Evolutionary conservation across 805 yeast species (phyloP), one percentile per base, ranked within the genome.

Genomic region (Nakazawaea ernobii): DNA sequence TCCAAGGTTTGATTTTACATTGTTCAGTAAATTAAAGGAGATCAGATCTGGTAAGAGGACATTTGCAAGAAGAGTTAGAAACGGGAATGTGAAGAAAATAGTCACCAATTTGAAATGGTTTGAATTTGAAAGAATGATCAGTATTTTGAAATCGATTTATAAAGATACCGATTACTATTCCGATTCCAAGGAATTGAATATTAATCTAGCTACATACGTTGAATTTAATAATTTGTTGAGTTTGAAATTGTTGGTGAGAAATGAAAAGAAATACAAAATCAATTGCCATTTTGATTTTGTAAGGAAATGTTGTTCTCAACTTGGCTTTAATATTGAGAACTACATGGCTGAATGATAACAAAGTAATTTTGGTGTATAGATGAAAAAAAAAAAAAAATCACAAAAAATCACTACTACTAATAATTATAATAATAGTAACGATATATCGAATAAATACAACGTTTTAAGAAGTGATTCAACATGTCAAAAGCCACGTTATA

Each of bases 211-310:
- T 53, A 63, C 77, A n/a, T 69, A 73, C 49, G 71, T 71, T 43
- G 82, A 80, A 59, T 61, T 84, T 32, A 82, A 88, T 2, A 82
- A 85, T 1, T 62, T 84, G 46, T 67, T 73, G 26, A 68, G 84
- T 0, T 69, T 81, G 53, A 81, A 80, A 32, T 59, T 82, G 49
- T 65, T 46, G 37, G 37, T 89, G 37, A 84, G 80, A 46, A 79
- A 89, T 15, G 77, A 79, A 48, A 76, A 86, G 1, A 78, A 83
- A 56, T 90, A 95, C 95, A 83, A 77, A 59, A 80, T 88, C 51
- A 86, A 86, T 56, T 79, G 84, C 8, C 74, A 80, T 37, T 89
- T 88, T 86, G 74, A 74, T 32, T 72, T 79, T 7, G 75, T 85
- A 9, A 73, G 74, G 51, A 71, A 73, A 42, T 68, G 89, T 35